Percentiles rank a stretch among this genome's conserved stretches.
phyloP scores from a whole-genome alignment of 495 filamentous ascomycete genomes.

The Achaetomiella virescens region DNA sequence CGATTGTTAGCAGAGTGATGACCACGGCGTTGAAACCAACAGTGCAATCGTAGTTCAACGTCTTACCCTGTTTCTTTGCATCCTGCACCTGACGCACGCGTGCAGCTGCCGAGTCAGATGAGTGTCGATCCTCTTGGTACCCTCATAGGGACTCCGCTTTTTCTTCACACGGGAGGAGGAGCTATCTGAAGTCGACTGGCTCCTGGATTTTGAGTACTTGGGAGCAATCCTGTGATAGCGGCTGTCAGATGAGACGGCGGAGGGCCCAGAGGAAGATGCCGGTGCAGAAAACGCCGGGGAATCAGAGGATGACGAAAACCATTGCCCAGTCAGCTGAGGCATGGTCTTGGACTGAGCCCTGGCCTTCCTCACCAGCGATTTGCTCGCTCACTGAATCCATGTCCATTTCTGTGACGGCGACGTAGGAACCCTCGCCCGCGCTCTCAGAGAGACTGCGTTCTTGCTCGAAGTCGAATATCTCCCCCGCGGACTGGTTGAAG shows the following conservation, averaged over 20 bases:
- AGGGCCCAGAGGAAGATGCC: conserved; percentile 5
- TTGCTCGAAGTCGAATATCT: background rate
- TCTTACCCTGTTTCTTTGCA: conserved; percentile 34
- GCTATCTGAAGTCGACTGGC: conserved; percentile 12
- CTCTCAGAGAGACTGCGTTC: background rate
- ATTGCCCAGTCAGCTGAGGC: conserved; percentile 20
- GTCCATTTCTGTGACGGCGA: conserved; percentile 10
- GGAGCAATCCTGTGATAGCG: conserved; percentile 22
- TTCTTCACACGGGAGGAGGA: conserved; percentile 19
- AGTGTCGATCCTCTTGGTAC: conserved; percentile 25
- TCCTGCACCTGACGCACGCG: conserved; percentile 32
- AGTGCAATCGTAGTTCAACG: background rate
- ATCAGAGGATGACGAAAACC: conserved; percentile 13
- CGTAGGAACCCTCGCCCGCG: conserved; percentile 12
- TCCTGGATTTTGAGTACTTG: background rate
- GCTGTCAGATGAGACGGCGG: conserved; percentile 9
- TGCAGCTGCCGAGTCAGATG: conserved; percentile 30
- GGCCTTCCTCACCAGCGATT: conserved; percentile 2
- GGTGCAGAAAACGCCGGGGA: conserved; percentile 7
- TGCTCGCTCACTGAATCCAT: conserved; percentile 9
- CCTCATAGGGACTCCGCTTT: conserved; percentile 27
- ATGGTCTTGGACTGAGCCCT: conserved; percentile 7
- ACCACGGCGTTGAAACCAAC: background rate
- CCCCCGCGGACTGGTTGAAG: background rate
- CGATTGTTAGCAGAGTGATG: conserved; percentile 1